phyloP scores from a whole-genome alignment of 2,329 filamentous ascomycete species.

The Sclerotinia glacialis region DNA sequence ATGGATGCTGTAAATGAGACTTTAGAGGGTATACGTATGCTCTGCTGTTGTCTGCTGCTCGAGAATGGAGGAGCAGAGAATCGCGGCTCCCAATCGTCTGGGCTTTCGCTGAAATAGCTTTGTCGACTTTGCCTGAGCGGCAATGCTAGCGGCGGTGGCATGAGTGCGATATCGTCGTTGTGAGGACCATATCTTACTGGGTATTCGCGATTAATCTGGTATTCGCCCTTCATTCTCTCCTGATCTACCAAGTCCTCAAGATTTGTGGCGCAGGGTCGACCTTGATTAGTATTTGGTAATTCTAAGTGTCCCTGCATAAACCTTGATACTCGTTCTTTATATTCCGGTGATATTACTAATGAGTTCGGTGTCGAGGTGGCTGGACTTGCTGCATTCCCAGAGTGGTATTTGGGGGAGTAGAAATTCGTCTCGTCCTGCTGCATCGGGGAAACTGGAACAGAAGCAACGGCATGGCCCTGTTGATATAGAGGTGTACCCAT shows the following conservation, averaged over 20 bases:
- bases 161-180: conserved; percentile 4
- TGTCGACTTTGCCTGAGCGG: conserved; percentile 7
- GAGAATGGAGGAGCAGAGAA: background rate
- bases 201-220: conserved; percentile 2
- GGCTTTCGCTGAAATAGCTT: conserved; percentile 12
- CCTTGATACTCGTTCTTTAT: conserved; percentile 12
- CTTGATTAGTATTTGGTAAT: conserved; percentile 2
- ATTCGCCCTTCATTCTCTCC: conserved; percentile 17
- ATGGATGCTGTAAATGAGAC: conserved; percentile 10
- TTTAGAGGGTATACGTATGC: background rate
- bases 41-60: background rate
- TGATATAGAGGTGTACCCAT: background rate
- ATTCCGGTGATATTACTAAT: conserved; percentile 11
- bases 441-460: conserved; percentile 3
- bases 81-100: background rate
- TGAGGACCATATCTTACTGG: background rate
- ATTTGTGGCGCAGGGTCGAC: background rate
- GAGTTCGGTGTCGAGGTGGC: background rate
- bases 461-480: background rate
- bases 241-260: conserved; percentile 22
- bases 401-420: background rate
- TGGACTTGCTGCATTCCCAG: background rate
- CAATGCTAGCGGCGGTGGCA: conserved; percentile 12
- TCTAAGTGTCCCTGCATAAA: conserved; percentile 5
- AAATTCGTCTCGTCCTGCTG: background rate